These are phyloP conservation scores for Murraya paniculata DNA, from an alignment of 345 rosid species.

Conservation along the genomic window DNA sequence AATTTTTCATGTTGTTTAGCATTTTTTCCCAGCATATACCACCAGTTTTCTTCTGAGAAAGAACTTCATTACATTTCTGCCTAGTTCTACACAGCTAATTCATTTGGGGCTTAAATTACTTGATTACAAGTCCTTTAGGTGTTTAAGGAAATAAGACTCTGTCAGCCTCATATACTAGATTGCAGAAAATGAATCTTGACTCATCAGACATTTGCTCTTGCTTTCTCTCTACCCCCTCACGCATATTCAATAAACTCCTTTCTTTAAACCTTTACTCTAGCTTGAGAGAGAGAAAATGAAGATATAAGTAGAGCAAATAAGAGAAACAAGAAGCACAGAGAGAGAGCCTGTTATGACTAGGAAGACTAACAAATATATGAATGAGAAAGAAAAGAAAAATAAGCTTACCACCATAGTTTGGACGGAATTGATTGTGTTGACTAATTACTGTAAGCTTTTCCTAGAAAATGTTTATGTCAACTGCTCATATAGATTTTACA, in stretches of 20 bases:
- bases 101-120: neutral
- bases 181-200: neutral
- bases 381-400: neutral
- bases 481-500: neutral
- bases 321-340: neutral
- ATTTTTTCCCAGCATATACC: neutral
- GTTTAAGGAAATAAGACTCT: neutral
- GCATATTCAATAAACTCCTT: neutral
- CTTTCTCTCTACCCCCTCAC: neutral
- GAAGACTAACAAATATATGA: neutral
- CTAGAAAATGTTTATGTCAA: neutral
- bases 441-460: neutral
- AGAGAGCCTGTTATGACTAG: neutral
- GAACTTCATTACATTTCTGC: neutral
- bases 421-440: neutral
- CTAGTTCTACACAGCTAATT: neutral
- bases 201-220: neutral
- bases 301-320: neutral
- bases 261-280: neutral
- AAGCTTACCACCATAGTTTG: neutral
- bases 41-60: neutral
- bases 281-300: neutral
- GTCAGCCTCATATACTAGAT: neutral
- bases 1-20: neutral
- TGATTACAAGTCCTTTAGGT: neutral